phyloP scores from a whole-genome alignment of 75 land plant genomes.

The Picea sitchensis region DNA sequence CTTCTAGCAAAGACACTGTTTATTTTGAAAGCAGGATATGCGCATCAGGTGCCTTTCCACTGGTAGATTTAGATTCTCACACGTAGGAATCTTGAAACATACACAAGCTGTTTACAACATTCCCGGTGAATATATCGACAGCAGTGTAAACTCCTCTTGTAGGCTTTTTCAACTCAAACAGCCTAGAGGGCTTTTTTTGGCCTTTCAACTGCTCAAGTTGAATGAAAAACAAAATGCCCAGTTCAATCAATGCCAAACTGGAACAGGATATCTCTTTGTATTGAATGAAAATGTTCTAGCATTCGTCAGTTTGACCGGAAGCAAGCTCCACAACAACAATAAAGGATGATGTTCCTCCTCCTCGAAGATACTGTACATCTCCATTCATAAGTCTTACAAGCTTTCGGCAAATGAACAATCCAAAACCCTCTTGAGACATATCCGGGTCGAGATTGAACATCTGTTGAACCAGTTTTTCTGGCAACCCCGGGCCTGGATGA shows the following conservation, averaged over 20 bases:
- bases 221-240: neutral
- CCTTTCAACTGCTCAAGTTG: neutral
- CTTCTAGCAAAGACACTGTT: no score
- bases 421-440: slow-evolving; percentile 73
- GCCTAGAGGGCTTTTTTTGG: neutral
- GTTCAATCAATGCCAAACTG: neutral
- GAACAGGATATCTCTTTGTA: neutral
- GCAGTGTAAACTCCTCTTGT: neutral
- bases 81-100: no score
- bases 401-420: slow-evolving; percentile 75
- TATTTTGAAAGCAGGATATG: no score
- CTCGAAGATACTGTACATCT: slow-evolving; percentile 73
- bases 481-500: slow-evolving; percentile 71
- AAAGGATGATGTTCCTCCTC: slow-evolving; percentile 59
- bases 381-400: slow-evolving; percentile 93
- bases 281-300: neutral
- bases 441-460: slow-evolving; percentile 67
- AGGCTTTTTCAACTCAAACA: neutral
- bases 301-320: slow-evolving; percentile 34
- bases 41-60: no score
- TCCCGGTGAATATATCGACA: neutral
- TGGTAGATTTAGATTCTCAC: no score
- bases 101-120: no score
- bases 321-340: slow-evolving; percentile 74
- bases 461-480: slow-evolving; percentile 74